A percentile compares a stretch with the other conserved stretches of the same genome.
phyloP scores from a whole-genome alignment of 2,329 filamentous ascomycete species.

The Lasiodiplodia hormozganensis region DNA sequence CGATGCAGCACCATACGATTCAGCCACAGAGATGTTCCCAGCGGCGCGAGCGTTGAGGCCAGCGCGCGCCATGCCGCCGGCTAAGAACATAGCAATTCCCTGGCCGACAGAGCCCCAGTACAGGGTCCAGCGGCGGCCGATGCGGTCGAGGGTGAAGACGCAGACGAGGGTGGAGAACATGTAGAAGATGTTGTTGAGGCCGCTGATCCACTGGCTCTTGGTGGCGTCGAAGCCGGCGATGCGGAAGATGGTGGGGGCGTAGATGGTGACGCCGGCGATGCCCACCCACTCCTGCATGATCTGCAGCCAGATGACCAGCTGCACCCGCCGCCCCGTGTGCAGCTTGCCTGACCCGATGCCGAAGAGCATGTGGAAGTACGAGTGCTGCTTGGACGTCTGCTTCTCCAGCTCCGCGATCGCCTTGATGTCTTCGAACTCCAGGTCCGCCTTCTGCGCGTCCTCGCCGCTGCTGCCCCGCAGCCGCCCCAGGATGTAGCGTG shows the following conservation, averaged over 20 bases:
- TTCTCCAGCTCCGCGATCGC: conserved; percentile 67
- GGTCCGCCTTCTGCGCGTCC: conserved; percentile 58
- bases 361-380: conserved; percentile 71
- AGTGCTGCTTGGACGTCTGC: conserved; percentile 57
- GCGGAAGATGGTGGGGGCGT: conserved; percentile 65
- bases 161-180: conserved; percentile 72
- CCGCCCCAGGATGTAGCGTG: conserved; percentile 68
- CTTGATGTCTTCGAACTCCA: conserved; percentile 73
- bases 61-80: conserved; percentile 66
- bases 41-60: conserved; percentile 57
- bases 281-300: conserved; percentile 75
- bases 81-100: conserved; percentile 71
- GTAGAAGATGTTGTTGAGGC: conserved; percentile 60
- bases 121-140: conserved; percentile 72
- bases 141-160: conserved; percentile 73
- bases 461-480: conserved; percentile 67
- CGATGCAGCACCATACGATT: conserved; percentile 67
- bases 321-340: conserved; percentile 71
- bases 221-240: conserved; percentile 69
- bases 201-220: conserved; percentile 51
- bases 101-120: conserved; percentile 72
- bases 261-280: conserved; percentile 73
- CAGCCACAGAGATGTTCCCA: conserved; percentile 55
- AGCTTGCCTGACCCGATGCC: conserved; percentile 69
- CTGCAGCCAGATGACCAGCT: conserved; percentile 74